Conservation (phyloP, 179 eudicot species). For the Patellifolia procumbens region DNA sequence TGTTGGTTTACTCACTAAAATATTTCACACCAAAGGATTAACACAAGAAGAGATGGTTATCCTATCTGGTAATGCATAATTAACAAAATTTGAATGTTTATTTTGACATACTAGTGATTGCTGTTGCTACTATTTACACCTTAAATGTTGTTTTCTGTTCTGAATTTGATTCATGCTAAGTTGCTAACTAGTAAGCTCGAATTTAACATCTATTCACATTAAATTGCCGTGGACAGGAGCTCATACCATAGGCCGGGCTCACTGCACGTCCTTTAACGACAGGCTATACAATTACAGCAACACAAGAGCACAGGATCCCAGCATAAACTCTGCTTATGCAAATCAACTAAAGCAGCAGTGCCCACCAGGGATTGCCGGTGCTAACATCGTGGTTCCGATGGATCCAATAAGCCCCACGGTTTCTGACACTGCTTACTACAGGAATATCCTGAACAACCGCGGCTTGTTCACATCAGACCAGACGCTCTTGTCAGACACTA, state of each 20-base stretch:
- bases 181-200: no score
- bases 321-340: constrained; percentile 53
- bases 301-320: constrained; percentile 48
- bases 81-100: background rate
- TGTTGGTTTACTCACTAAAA: constrained; percentile 52
- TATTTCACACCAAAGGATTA: constrained; percentile 63
- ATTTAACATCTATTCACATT: background rate
- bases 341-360: constrained; percentile 53
- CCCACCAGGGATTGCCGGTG: constrained; percentile 47
- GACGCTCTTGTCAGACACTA: constrained; percentile 41
- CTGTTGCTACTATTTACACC: no score
- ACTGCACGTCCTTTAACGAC: constrained; percentile 61
- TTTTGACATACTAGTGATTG: background rate
- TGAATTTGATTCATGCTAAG: no score
- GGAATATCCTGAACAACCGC: constrained; percentile 44
- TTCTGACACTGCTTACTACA: constrained; percentile 57
- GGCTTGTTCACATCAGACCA: constrained; percentile 84
- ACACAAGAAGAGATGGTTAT: constrained; percentile 87
- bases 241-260: constrained; percentile 80
- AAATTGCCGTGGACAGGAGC: constrained; percentile 51
- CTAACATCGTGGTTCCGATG: constrained; percentile 65
- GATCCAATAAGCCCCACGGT: constrained; percentile 50
- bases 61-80: constrained; percentile 58
- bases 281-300: constrained; percentile 61
- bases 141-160: no score